Percentiles rank a stretch among this genome's conserved stretches.
Conservation (phyloP, 495 filamentous ascomycete species). For the Terfezia boudieri region DNA sequence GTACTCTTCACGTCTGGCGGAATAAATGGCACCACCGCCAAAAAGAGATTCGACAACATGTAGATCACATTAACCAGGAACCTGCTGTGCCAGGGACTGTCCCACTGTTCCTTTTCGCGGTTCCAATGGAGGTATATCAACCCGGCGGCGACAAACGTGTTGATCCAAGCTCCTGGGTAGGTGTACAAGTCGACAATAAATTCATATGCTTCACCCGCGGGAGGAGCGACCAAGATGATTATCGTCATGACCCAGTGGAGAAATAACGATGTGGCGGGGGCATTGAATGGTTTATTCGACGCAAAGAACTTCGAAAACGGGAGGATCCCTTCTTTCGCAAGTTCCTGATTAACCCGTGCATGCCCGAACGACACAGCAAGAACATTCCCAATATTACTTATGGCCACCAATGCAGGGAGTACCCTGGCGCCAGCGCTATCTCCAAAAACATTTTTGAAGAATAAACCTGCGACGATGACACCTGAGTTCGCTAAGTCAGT, state of each 20-base stretch:
- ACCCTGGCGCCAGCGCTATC: slow-evolving; percentile 30
- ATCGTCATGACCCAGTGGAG: slow-evolving; percentile 28
- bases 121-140: slow-evolving; percentile 28
- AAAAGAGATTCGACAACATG: slow-evolving; percentile 21
- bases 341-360: slow-evolving; percentile 32
- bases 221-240: slow-evolving; percentile 26
- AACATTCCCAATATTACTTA: slow-evolving; percentile 53
- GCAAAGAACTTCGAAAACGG: slow-evolving; percentile 40
- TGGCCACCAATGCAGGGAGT: slow-evolving; percentile 46
- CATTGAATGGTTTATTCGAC: slow-evolving; percentile 40
- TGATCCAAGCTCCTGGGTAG: slow-evolving; percentile 32
- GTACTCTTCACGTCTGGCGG: slow-evolving; percentile 16
- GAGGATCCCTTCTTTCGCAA: slow-evolving; percentile 42
- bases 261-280: slow-evolving; percentile 28
- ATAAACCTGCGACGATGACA: slow-evolving; percentile 36
- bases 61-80: slow-evolving; percentile 20
- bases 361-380: slow-evolving; percentile 48
- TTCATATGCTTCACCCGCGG: slow-evolving; percentile 20
- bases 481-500: slow-evolving; percentile 37
- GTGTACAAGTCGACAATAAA: slow-evolving; percentile 31
- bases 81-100: slow-evolving; percentile 22
- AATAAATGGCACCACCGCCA: slow-evolving; percentile 25
- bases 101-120: slow-evolving; percentile 22
- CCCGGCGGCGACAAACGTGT: slow-evolving; percentile 26
- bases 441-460: slow-evolving; percentile 49